Conservation (phyloP, 2,329 filamentous ascomycete species). For the Aaosphaeria arxii region DNA sequence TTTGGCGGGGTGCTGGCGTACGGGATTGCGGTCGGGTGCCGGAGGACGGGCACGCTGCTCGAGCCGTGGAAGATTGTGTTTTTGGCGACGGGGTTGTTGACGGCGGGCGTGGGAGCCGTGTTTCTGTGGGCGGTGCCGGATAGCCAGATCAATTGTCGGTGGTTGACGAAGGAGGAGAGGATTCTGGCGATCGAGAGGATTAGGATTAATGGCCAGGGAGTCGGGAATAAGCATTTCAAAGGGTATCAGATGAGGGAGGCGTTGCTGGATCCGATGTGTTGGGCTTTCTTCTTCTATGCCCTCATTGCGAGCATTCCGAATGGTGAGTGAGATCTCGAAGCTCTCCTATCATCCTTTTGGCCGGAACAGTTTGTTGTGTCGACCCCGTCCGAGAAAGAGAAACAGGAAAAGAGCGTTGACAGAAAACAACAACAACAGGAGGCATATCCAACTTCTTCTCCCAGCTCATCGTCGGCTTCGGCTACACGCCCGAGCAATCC, state of each 20-base stretch:
- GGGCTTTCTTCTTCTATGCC: slow-evolving; percentile 59
- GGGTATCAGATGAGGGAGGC: slow-evolving; percentile 63
- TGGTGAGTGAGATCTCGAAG: slow-evolving; percentile 27
- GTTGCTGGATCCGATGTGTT: slow-evolving; percentile 56
- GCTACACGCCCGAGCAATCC: slow-evolving; percentile 61
- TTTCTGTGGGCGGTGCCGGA: slow-evolving; percentile 53
- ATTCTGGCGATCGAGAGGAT: slow-evolving; percentile 68
- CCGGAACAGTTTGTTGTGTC: too few species aligned
- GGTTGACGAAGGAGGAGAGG: slow-evolving; percentile 65
- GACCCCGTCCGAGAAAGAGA: too few species aligned
- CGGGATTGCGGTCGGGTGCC: slow-evolving; percentile 57
- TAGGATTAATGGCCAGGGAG: slow-evolving; percentile 71
- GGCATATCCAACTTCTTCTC: slow-evolving; percentile 62
- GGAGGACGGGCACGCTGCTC: slow-evolving; percentile 55
- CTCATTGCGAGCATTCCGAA: slow-evolving; percentile 58
- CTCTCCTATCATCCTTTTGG: background rate
- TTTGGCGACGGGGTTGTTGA: slow-evolving; percentile 45
- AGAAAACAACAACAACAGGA: slow-evolving; percentile 18
- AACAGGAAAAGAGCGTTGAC: slow-evolving; percentile 1
- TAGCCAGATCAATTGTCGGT: slow-evolving; percentile 59
- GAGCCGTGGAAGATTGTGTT: slow-evolving; percentile 64
- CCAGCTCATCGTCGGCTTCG: slow-evolving; percentile 61
- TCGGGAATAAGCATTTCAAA: slow-evolving; percentile 68
- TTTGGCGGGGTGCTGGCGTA: slow-evolving; percentile 63
- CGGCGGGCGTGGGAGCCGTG: slow-evolving; percentile 38